Evolutionary conservation across 208 protist genomes (phyloP).

Genomic region (Trypanosoma platydactyli): DNA sequence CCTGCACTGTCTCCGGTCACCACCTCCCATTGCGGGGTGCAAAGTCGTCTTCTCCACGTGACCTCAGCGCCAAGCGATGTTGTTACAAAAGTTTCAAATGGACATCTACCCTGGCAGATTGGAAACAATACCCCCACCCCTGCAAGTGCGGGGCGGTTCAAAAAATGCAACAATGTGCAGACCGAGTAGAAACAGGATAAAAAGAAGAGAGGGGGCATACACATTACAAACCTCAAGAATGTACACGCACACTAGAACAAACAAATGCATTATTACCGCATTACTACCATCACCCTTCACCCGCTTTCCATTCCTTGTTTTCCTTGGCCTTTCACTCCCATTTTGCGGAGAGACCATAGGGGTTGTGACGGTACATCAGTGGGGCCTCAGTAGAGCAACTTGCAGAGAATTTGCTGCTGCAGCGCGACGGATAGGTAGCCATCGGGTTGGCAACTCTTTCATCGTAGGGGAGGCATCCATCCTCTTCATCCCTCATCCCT

Average conservation of each 20-base stretch:
- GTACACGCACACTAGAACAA: too few relatives aligned
- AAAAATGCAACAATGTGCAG: background rate
- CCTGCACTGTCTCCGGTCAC: too few relatives aligned
- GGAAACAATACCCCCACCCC: too few relatives aligned
- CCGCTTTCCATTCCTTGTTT: background rate
- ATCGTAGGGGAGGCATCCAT: background rate
- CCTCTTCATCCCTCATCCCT: background rate
- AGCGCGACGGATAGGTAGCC: slow-evolving; percentile 23
- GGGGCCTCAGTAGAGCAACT: slow-evolving; percentile 62
- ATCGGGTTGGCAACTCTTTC: background rate
- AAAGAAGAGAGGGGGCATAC: background rate
- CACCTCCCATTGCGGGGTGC: too few relatives aligned
- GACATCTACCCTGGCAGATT: background rate
- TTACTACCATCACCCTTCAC: background rate
- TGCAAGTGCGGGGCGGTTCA: too few relatives aligned
- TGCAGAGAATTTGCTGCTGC: slow-evolving; percentile 51
- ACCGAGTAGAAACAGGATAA: background rate
- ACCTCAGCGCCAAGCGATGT: slow-evolving; percentile 11
- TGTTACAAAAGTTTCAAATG: slow-evolving; percentile 28
- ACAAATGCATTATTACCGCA: too few relatives aligned
- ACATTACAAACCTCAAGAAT: background rate
- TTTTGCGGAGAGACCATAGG: slow-evolving; percentile 47
- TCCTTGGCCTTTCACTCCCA: slow-evolving; percentile 9
- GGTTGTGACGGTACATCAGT: slow-evolving; percentile 83
- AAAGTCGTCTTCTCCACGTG: background rate